Base-by-base conservation (phyloP, 2,329 filamentous ascomycete genomes). In the Leptoxyphium fumago region DNA sequence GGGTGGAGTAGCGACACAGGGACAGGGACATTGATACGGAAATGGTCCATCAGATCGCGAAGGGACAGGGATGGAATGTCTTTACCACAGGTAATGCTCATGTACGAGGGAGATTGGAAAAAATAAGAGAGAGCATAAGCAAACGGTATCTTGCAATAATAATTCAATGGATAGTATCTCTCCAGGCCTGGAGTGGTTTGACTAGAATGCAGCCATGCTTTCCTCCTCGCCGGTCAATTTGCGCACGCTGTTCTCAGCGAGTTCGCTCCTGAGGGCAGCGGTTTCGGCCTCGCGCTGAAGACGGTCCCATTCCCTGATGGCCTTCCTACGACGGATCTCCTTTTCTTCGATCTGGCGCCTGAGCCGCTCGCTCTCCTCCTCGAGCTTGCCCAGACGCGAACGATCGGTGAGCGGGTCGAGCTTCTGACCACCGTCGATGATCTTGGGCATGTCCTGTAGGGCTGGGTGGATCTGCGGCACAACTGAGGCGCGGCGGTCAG, bases 181-280 rank as follows among this genome's bases (percentile, higher is more conserved):
- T 26, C 21, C 21, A 3, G 21, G 21, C 21, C 3, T 26, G 21
- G 21, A 26, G 21, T 26, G 21, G 7, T n/a, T n/a, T 26, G 21
- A 29, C 38, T 46, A 48, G 52, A 56, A 56, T 38, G 52, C 52
- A 32, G 50, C 52, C 2, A 60, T 62, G 39, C 63, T 60, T 34
- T 58, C 54, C 47, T 62, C 61, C 45, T 67, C 65, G 10, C 61
- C 65, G 42, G 60, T 65, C 45, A 67, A 49, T 10, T 54, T 57
- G 45, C 64, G 59, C 45, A 72, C 46, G n/a, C 64, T 63, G 49
- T 65, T 56, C 50, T 71, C 69, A 1, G 68, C 68, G 48, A 72
- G 54, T 43, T 69, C 65, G 21, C 62, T 63, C 48, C 65, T 63
- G 43, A 70, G 48, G 21, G 61, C 62, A n/a, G 66, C 65, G 28